Percentiles rank a stretch among this genome's conserved stretches.
Conservation (phyloP, 2,329 filamentous ascomycete genomes). For the Neofusicoccum cordaticola region DNA sequence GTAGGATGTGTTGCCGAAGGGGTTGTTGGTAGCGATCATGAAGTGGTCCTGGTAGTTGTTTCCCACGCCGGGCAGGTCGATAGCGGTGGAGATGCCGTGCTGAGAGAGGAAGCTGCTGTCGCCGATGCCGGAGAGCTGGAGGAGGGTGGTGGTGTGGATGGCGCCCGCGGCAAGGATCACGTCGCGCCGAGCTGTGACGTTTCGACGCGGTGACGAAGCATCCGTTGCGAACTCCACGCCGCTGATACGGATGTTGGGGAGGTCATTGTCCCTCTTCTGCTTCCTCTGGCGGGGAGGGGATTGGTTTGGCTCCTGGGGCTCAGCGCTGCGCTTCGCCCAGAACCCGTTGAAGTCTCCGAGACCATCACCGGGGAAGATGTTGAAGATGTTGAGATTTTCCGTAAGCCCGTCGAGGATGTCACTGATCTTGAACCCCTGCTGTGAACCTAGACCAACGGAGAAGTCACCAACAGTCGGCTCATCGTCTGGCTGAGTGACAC, state of each 20-base stretch:
- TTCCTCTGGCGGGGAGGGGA: too few species aligned
- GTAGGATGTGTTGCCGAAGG: background rate
- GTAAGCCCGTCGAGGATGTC: background rate
- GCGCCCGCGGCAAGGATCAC: conserved; percentile 60
- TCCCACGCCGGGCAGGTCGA: conserved; percentile 29
- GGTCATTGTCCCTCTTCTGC: too few species aligned
- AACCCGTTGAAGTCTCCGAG: background rate
- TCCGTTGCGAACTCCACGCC: conserved; percentile 9
- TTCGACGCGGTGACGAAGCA: conserved; percentile 19
- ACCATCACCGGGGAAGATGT: background rate
- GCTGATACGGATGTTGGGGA: background rate
- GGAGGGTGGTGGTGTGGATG: conserved; percentile 56
- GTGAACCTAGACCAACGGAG: background rate
- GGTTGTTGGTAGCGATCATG: conserved; percentile 25
- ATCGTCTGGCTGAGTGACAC: background rate
- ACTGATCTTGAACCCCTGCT: background rate
- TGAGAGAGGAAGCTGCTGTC: conserved; percentile 34
- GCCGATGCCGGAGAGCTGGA: conserved; percentile 63
- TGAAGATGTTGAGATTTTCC: conserved; percentile 5
- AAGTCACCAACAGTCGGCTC: background rate
- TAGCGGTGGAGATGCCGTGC: conserved; percentile 24
- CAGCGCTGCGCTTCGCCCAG: too few species aligned
- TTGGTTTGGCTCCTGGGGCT: too few species aligned
- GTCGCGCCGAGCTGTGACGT: conserved; percentile 43
- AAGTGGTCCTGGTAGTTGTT: conserved; percentile 33